Base-by-base conservation (phyloP, 2,329 filamentous ascomycete species). In the Trichophyton schoenleinii region DNA sequence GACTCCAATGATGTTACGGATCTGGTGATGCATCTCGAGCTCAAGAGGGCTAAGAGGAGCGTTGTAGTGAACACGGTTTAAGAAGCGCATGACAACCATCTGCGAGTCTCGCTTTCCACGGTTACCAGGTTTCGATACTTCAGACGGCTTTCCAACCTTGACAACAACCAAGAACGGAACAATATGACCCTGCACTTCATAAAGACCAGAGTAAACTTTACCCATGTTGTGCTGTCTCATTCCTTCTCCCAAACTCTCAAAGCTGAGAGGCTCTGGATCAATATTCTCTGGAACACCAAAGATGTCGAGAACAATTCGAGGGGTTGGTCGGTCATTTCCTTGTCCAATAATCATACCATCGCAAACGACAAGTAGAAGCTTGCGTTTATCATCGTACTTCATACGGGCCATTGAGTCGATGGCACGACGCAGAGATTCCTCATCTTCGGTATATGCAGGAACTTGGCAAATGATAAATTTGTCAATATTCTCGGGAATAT, bases 271-370 rank as follows among this genome's bases (percentile, higher is more conserved):
- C 72, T 97, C 92, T 0, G 95, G 94, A 70, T 99, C 92, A 15
- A 96, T 88, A 1, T 87, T 89, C 68, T 96, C 91, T 1, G 91
- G 88, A 34, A 99, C 94, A 65, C 94, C 94, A 4, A 99, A 81
- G 79, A 99, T 99, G 70, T 99, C 94, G 60, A 99, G 81, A 25
- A 99, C 91, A 67, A 99, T 99, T 64, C 91, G 86, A 49, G 94
- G 94, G 0, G 94, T 99, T 5, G 94, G 90, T 64, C 91, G 84
- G 73, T 99, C 94, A 75, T 99, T 99, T 70, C 94, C 94, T 77
- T 96, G 91, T 69, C 94, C 94, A 66, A 99, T 95, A 79, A 99
- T 99, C 92, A 99, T 97, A 76, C 94, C 94, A 70, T 99, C 94
- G 70, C 94, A 99, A 65, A 99, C 81, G 64, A 99, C 81, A 66